Conservation (phyloP, 352 stramenopile species). For the Phytophthora ohioensis region DNA sequence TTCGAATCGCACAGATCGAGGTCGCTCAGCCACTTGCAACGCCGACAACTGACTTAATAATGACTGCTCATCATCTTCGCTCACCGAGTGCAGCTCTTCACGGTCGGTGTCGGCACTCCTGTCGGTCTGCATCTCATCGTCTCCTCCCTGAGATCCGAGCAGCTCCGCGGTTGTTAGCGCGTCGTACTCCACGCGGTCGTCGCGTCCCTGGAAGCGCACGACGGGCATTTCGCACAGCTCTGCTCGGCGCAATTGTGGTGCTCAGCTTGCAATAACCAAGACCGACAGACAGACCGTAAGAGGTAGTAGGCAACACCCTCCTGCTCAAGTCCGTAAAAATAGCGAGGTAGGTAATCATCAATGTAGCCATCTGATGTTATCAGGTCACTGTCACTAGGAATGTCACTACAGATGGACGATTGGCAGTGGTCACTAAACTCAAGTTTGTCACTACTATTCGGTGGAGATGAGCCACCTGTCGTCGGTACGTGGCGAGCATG, state of each 20-base stretch:
- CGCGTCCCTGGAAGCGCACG: conserved; percentile 22
- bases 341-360: conserved; percentile 12
- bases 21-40: conserved; percentile 6
- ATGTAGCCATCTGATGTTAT: conserved; percentile 25
- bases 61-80: conserved; percentile 28
- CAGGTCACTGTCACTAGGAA: conserved; percentile 1
- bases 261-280: background rate
- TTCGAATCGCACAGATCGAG: conserved; percentile 28
- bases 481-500: background rate
- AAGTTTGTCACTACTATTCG: conserved; percentile 21
- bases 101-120: conserved; percentile 6
- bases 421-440: too few species aligned
- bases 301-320: conserved; percentile 4
- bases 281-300: background rate
- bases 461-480: conserved; percentile 25
- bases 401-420: background rate
- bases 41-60: conserved; percentile 28
- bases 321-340: conserved; percentile 33
- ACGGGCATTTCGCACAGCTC: conserved; percentile 10
- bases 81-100: conserved; percentile 11
- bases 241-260: background rate
- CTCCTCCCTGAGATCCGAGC: conserved; percentile 22
- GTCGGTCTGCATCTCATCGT: conserved; percentile 16
- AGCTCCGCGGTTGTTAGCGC: conserved; percentile 29
- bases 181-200: conserved; percentile 23